Base-by-base conservation (phyloP, 1,284 basidiomycete species). In the Naganishia sp. region DNA sequence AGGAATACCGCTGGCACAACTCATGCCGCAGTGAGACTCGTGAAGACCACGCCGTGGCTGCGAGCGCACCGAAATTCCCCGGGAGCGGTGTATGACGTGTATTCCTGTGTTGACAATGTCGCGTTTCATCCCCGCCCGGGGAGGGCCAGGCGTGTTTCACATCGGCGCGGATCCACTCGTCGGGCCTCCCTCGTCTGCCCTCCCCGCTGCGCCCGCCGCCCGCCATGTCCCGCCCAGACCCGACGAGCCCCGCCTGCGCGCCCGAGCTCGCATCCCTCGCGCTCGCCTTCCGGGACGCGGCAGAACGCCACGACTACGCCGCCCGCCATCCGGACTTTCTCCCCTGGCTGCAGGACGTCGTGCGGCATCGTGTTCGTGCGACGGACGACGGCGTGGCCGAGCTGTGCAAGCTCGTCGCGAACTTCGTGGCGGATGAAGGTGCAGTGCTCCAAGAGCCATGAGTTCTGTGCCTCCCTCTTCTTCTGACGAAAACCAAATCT, bases 371-470 rank as follows among this genome's bases (percentile, higher is more conserved):
- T 21, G n/a, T 33, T 10, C 25, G 13, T 5, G 54, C 4, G 31
- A 7, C 28, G 31, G 57, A 49, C 21, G 31, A 49, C 7, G 45
- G 16, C 6, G 25, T 5, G n/a, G 13, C 15, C 9, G 48, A 50
- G n/a, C 49, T 50, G 21, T 42, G 45, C 16, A 61, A 50, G 48
- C 36, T 52, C 13, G 39, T 61, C 2, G 59, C 59, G 15, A 61
- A 61, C 31, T 52, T 61, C 7, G 59, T 61, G 4, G 59, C 59
- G 7, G 59, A 61, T n/a, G 25, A 61, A 18, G 59, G 59, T 61
- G 21, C 25, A 46, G 18, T 39, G 15, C 25, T 57, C 6, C n/a
- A 11, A 11, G 2, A 28, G 2, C 28, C 28, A 28, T 28, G 28
- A 28, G 5, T 28, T 5, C 28, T 28, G 28, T 1, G 25, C 15